Evolutionary conservation across 2,329 filamentous ascomycete genomes (phyloP).

Genomic region (Aureobasidium vineae): DNA sequence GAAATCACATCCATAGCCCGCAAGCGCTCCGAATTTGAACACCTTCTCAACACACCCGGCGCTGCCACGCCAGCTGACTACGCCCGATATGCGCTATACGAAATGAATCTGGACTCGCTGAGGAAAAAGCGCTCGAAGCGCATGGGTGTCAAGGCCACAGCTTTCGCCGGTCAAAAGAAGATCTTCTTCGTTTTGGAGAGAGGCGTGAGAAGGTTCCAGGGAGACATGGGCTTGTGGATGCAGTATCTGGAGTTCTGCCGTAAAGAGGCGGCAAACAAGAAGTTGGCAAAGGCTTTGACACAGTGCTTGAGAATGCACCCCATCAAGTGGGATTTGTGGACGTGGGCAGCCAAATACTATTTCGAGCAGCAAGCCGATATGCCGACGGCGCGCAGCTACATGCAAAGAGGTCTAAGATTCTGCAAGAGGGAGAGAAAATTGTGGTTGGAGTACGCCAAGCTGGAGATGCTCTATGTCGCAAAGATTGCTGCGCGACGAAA

Average conservation of each 20-base stretch:
- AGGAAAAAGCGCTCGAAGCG: conserved; percentile 80
- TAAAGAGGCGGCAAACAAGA: conserved; percentile 61
- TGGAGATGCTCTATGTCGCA: conserved; percentile 89
- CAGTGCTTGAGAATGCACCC: conserved; percentile 81
- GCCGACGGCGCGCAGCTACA: conserved; percentile 75
- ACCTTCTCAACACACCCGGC: conserved; percentile 80
- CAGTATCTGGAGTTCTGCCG: conserved; percentile 83
- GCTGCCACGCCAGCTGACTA: conserved; percentile 70
- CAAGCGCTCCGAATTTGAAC: conserved; percentile 91
- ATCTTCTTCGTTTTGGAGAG: conserved; percentile 89
- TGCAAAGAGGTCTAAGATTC: conserved; percentile 89
- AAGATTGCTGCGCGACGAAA: conserved; percentile 73
- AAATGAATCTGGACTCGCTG: conserved; percentile 67
- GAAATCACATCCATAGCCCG: conserved; percentile 87
- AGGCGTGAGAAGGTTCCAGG: conserved; percentile 78
- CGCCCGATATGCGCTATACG: conserved; percentile 74
- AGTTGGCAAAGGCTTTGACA: conserved; percentile 59
- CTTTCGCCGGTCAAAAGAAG: conserved; percentile 68
- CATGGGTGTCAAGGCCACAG: conserved; percentile 70
- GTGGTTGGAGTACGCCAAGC: conserved; percentile 86
- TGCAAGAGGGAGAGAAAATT: conserved; percentile 71
- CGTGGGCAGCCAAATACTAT: conserved; percentile 73
- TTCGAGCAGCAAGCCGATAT: conserved; percentile 83
- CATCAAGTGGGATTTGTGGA: conserved; percentile 78
- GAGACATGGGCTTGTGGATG: conserved; percentile 78